Evolutionary conservation across 1,284 basidiomycete genomes (phyloP).

Genomic region (Ustilago hordei): DNA sequence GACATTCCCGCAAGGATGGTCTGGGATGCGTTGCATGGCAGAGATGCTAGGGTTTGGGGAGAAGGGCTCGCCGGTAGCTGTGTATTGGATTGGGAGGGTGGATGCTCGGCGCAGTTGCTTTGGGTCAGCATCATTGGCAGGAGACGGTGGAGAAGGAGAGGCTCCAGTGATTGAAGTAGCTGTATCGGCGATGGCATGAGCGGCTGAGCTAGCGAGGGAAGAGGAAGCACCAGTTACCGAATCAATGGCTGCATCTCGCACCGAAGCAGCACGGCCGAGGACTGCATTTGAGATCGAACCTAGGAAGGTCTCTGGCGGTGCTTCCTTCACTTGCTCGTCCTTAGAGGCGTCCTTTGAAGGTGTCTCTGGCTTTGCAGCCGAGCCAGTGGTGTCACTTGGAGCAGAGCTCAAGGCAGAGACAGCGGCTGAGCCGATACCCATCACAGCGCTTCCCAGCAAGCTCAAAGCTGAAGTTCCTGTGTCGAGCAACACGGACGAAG

Average conservation of each 20-base stretch:
- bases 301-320: slow-evolving; percentile 1
- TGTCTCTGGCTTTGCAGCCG: neutral
- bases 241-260: slow-evolving; percentile 12
- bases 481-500: slow-evolving; percentile 14
- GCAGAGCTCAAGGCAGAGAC: slow-evolving; percentile 11
- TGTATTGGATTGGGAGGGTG: slow-evolving; percentile 28
- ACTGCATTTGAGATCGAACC: slow-evolving; percentile 14
- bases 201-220: slow-evolving; percentile 1
- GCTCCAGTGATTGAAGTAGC: neutral
- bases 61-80: slow-evolving; percentile 34
- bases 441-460: slow-evolving; percentile 26
- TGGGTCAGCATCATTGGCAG: neutral
- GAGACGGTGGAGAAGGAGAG: neutral
- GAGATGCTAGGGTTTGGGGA: slow-evolving; percentile 38
- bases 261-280: slow-evolving; percentile 13
- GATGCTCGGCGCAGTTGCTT: slow-evolving; percentile 8
- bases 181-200: slow-evolving; percentile 9
- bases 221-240: slow-evolving; percentile 4
- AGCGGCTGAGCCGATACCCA: slow-evolving; percentile 20
- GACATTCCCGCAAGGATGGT: slow-evolving; percentile 23
- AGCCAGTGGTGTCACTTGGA: neutral
- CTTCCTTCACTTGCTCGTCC: neutral
- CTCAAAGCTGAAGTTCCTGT: slow-evolving; percentile 24
- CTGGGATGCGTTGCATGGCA: slow-evolving; percentile 50
- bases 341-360: neutral